Conservation (phyloP, 2,329 filamentous ascomycete species). For the Pseudogymnoascus sp. region DNA sequence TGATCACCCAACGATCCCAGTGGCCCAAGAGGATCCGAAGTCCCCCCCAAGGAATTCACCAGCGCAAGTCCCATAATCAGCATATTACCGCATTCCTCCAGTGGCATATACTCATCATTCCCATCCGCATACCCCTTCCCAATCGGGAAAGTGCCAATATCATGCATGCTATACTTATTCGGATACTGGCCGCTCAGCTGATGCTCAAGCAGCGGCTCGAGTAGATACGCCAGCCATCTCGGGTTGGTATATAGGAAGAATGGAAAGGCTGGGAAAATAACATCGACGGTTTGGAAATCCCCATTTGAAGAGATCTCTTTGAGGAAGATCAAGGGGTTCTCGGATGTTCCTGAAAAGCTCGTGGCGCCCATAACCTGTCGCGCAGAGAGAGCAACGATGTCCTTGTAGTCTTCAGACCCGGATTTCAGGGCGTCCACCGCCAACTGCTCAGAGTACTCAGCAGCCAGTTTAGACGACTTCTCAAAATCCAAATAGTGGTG, state of each 20-base stretch:
- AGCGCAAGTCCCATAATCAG: slow-evolving; percentile 67
- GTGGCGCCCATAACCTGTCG: slow-evolving; percentile 75
- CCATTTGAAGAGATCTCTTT: slow-evolving; percentile 84
- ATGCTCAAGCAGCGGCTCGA: slow-evolving; percentile 75
- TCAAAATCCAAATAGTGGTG: slow-evolving; percentile 72
- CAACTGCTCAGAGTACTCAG: slow-evolving; percentile 66
- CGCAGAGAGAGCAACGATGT: slow-evolving; percentile 69
- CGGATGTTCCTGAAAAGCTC: slow-evolving; percentile 63
- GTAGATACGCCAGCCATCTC: slow-evolving; percentile 67
- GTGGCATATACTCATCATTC: slow-evolving; percentile 57
- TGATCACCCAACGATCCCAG: slow-evolving; percentile 7
- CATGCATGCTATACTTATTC: slow-evolving; percentile 73
- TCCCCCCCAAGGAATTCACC: slow-evolving; percentile 55
- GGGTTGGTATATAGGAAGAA: slow-evolving; percentile 85
- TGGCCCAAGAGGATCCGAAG: neutral
- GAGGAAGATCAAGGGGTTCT: slow-evolving; percentile 66
- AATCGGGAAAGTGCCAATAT: slow-evolving; percentile 66
- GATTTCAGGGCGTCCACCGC: slow-evolving; percentile 64
- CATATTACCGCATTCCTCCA: slow-evolving; percentile 60
- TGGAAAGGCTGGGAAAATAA: slow-evolving; percentile 79
- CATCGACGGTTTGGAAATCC: slow-evolving; percentile 78
- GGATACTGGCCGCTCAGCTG: slow-evolving; percentile 77
- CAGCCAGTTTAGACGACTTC: slow-evolving; percentile 54
- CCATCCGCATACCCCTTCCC: slow-evolving; percentile 64
- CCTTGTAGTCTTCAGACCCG: slow-evolving; percentile 66